These are phyloP conservation scores for Arabidopsis lyrata DNA, from an alignment of 441 rosid genomes.

Conservation along the genomic window DNA sequence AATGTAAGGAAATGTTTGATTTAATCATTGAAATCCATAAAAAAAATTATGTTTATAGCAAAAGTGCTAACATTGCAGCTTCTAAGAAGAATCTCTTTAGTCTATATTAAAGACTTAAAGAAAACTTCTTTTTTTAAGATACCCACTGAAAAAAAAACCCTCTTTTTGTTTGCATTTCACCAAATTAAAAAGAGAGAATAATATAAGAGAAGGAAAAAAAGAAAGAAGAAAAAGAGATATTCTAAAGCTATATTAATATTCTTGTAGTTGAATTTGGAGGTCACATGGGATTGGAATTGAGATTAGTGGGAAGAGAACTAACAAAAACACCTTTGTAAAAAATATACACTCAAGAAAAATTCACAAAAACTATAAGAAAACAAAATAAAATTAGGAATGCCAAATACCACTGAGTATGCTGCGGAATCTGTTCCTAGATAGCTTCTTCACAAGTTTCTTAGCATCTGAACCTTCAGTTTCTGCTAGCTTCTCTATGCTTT, in stretches of 20 bases:
- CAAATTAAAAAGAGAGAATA: constrained; percentile 30
- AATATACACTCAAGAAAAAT: constrained; percentile 45
- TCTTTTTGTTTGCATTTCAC: constrained; percentile 43
- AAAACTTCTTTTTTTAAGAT: constrained; percentile 19
- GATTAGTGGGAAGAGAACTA: constrained; percentile 45
- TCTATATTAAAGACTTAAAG: constrained; percentile 17
- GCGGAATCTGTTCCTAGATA: constrained; percentile 77
- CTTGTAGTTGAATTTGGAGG: constrained; percentile 40
- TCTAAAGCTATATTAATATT: constrained; percentile 46
- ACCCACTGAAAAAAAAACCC: constrained; percentile 20
- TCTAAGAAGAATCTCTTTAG: constrained; percentile 45
- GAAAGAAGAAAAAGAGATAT: constrained; percentile 5
- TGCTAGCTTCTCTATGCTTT: constrained; percentile 87
- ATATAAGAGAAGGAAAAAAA: not conserved
- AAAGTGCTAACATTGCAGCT: constrained; percentile 31
- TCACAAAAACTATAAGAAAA: constrained; percentile 30
- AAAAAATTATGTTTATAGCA: not conserved
- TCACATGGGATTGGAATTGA: constrained; percentile 40
- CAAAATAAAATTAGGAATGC: constrained; percentile 51
- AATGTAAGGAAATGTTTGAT: not conserved
- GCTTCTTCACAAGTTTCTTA: constrained; percentile 79
- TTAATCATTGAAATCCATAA: not conserved
- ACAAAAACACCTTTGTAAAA: constrained; percentile 45
- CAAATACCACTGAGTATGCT: constrained; percentile 77
- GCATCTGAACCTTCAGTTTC: constrained; percentile 87